phyloP scores from a whole-genome alignment of 257 asterid species.

The Scutellaria baicalensis region DNA sequence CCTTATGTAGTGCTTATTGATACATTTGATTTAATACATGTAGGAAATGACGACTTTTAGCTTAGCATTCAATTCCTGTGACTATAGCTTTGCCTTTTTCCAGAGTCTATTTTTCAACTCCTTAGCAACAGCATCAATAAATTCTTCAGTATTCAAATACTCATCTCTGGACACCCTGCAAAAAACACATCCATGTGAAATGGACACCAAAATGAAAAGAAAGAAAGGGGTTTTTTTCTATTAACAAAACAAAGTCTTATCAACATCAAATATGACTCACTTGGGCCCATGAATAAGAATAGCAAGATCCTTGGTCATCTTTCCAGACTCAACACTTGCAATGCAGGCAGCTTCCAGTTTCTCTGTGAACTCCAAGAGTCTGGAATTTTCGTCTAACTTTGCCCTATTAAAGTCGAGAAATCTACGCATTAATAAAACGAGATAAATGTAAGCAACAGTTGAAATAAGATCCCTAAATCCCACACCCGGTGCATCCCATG shows the following conservation, averaged over 20 bases:
- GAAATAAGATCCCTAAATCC: not conserved
- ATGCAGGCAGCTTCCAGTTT: constrained; percentile 86
- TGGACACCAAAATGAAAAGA: not conserved
- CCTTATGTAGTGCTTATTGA: not conserved
- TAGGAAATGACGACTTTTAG: not conserved
- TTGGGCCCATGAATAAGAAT: constrained; percentile 77
- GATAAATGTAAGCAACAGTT: not conserved
- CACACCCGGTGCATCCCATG: too few species aligned
- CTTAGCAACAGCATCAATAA: constrained; percentile 60
- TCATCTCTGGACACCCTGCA: constrained; percentile 44
- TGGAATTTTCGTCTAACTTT: constrained; percentile 62
- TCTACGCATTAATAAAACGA: not conserved
- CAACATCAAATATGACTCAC: constrained; percentile 32
- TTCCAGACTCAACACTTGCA: constrained; percentile 78
- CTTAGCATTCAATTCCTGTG: not conserved
- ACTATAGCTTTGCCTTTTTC: constrained; percentile 34
- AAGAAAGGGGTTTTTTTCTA: not conserved
- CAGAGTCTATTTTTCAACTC: constrained; percentile 46
- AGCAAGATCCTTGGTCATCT: constrained; percentile 99
- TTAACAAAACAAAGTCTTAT: not conserved
- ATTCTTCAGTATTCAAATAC: constrained; percentile 63
- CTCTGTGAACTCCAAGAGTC: constrained; percentile 67
- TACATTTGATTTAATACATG: not conserved
- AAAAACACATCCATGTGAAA: not conserved
- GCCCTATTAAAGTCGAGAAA: constrained; percentile 42